A percentile compares a stretch with the other conserved stretches of the same genome.
phyloP scores from a whole-genome alignment of 164 flowering plant genomes.

The Aristolochia fimbriata region DNA sequence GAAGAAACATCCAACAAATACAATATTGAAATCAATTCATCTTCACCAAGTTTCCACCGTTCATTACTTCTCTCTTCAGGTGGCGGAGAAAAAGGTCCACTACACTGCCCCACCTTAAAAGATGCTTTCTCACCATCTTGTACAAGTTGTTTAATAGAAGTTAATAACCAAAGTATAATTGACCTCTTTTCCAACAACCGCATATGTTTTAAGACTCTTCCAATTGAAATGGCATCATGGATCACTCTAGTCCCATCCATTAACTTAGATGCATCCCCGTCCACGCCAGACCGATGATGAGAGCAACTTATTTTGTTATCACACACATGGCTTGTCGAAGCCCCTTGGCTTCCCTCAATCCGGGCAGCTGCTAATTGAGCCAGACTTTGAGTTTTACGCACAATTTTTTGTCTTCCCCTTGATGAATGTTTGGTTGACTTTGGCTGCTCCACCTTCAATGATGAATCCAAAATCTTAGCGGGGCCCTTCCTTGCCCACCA shows the following conservation, averaged over 20 bases:
- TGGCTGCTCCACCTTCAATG: slow-evolving; percentile 60
- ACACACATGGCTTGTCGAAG: slow-evolving; percentile 94
- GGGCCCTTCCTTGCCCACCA: slow-evolving; percentile 89
- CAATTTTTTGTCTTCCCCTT: slow-evolving; percentile 71
- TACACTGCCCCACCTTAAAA: slow-evolving; percentile 42
- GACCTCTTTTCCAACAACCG: slow-evolving; percentile 56
- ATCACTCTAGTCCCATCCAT: slow-evolving; percentile 25
- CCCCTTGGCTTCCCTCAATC: slow-evolving; percentile 97
- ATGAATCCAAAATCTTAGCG: slow-evolving; percentile 37
- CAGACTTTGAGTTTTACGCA: slow-evolving; percentile 84
- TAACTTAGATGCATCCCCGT: slow-evolving; percentile 45
- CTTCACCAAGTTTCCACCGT: slow-evolving; percentile 87
- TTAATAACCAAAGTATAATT: slow-evolving; percentile 55
- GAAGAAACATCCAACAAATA: slow-evolving; percentile 71
- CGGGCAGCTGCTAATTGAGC: slow-evolving; percentile 83
- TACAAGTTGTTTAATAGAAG: slow-evolving; percentile 47
- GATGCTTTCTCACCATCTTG: slow-evolving; percentile 57
- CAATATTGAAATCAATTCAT: slow-evolving; percentile 60
- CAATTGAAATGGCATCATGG: slow-evolving; percentile 54
- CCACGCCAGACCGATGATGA: slow-evolving; percentile 55
- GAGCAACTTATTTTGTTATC: slow-evolving; percentile 72
- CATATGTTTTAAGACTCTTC: slow-evolving; percentile 53
- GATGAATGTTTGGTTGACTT: slow-evolving; percentile 58
- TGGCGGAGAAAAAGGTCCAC: slow-evolving; percentile 32
- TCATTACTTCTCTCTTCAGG: slow-evolving; percentile 41